Base-by-base conservation (phyloP, 2,329 filamentous ascomycete species). In the Cladosporium velox region DNA sequence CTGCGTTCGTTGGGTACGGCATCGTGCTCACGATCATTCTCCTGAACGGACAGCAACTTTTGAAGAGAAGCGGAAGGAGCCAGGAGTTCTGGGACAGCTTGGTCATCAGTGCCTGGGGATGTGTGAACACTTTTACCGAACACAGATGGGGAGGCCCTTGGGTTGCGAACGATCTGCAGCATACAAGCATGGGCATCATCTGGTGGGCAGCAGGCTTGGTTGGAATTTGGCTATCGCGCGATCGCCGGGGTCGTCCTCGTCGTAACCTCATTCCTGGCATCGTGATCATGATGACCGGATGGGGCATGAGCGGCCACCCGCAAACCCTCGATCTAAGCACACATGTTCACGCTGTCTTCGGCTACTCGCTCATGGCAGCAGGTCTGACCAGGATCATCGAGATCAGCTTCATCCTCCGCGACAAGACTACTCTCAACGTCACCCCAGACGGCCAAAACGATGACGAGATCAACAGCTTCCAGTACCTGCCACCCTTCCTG, bases 131-230 rank as follows among this genome's bases (percentile, higher is more conserved):
- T 10, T 98, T 99, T 72, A 99, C 95, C 21, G 95, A 98, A 79
- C 95, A 99, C 77, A 88, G 91, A 62, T 99, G 95, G 95, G 95
- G 95, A 64, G 84, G 84, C 0, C 85, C 87, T 0, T 99, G 95
- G 95, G 92, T 91, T 62, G 88, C 87, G 79, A 98, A 97, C 75
- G 95, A 99, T 78, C 88, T 97, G 81, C 94, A 99, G 78, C 95
- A 99, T 78, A 99, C 95, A 0, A 92, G 91, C n/a, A 98, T 99
- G 94, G 95, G 95, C n/a, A 88, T 99, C 68, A 88, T 99, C 61
- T 99, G 95, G 95, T 99, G 94, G 94, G 91, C 89, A 73, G 94
- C 95, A 8, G 95, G 95, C 28, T 82, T 99, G 34, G 86, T 94
- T 12, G 95, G 95, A 51, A 86, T 99, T 62, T 99, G 94, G 95